Base-by-base conservation (phyloP, 164 flowering plant genomes). In the Tinospora cordifolia region DNA sequence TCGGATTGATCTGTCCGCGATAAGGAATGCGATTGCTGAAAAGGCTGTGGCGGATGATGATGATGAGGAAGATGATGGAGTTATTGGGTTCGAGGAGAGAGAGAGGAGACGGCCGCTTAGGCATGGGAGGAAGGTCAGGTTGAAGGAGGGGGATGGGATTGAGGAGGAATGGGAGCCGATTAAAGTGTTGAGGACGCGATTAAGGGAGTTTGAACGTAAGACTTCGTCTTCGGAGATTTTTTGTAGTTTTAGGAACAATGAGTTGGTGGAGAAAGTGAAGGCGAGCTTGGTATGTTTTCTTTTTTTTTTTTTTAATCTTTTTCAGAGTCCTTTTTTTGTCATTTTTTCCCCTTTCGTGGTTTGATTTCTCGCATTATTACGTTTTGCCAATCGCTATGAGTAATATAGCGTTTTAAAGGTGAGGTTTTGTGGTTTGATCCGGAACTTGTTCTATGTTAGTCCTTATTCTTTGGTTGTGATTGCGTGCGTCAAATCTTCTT, bases 251-350 rank as follows among this genome's bases (percentile, higher is more conserved):
- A 90, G 83, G 85, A 90, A 80, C 25, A 85, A 75, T 66, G 97
- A 90, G 78, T 83, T 93, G 59, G 80, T 93, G 71, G 97, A 85
- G 87, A 91, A 90, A 77, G 71, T 92, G 13, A 92, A 90, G 75
- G 78, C 90, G 0, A 85, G 96, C 62, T 75, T 87, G 95, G 99
- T 94, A 86, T 69, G 90, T 68, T 49, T 44, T 49, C 47, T 58
- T 0, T 54, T 11, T 69, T 90, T 68, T 49, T 44, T 49, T 44
- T 58, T 0, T 54, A 8, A 24, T 19, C 41, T 12, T 3, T 67
- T 54, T n/a, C 24, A 54, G 60, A 21, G n/a, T 6, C 60, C 4
- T 30, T 30, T 30, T 30, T 30, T 30, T 30, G n/a, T 30, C 4
- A 4, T 30, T 30, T 30, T 30, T 30, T 30, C n/a, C n/a, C n/a